Evolutionary conservation across 352 stramenopile species (phyloP), one percentile per base, ranked within the genome.

Genomic region (Blastocystis sp.): DNA sequence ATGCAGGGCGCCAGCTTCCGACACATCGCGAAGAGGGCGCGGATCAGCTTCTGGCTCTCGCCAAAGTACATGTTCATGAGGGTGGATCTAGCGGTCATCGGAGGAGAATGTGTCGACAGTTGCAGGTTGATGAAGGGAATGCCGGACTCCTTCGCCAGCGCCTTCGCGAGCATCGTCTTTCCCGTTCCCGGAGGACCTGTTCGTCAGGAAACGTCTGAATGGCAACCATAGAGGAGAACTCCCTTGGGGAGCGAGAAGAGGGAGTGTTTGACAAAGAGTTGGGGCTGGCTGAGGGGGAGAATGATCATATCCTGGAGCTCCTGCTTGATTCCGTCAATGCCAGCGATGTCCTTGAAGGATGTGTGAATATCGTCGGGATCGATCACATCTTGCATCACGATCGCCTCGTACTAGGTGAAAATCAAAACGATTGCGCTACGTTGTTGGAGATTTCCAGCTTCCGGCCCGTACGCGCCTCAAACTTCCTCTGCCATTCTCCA

Each of bases 281-380:
- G 89, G 18, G 92, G 92, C 24, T 89, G 90, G 71, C 92, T 91
- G 42, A 95, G 89, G 36, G 92, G 92, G 38, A 95, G 88, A 46
- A 85, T 76, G 44, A 85, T 85, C 75, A 85, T 85, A 53, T 90
- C 88, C 89, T 98, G 94, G 87, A 99, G 96, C 89, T 99, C 75
- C 46, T 85, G 75, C 38, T 85, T 85, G 49, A 85, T 63, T 6
- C 51, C 9, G 29, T 85, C 75, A 77, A 96, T 95, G 63, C 97
- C 97, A 2, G 96, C 96, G 46, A 99, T 96, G 88, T 99, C 95
- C 87, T 97, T 96, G 89, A 99, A 99, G 29, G 92, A 97, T 61
- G 98, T 90, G 54, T 89, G 91, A 6, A 94, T 91, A 79, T 94
- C 90, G 36, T 78, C 63, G 21, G 75, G 75, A 85, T 76, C 57